These are phyloP conservation scores for Mariannaea sp. DNA, from an alignment of 2,329 filamentous ascomycete species.

Conservation along the genomic window DNA sequence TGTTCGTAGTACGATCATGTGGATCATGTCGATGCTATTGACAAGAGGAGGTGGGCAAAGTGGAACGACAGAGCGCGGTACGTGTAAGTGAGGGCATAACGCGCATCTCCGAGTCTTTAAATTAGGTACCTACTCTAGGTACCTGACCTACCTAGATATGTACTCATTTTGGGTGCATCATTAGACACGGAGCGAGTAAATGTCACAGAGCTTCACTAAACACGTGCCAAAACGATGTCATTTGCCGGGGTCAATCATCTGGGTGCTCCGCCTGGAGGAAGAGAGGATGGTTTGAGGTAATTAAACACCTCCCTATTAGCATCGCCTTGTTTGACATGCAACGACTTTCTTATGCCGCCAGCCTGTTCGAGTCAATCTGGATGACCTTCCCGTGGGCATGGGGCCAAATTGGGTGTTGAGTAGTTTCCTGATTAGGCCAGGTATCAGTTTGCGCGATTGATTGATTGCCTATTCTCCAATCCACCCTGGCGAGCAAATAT, in stretches of 20 bases:
- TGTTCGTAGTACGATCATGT: too few species aligned
- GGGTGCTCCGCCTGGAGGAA: not conserved
- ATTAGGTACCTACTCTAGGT: not conserved
- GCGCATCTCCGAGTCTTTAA: not conserved
- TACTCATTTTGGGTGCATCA: too few species aligned
- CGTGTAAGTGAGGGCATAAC: not conserved
- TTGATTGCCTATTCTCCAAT: too few species aligned
- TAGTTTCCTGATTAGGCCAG: conserved; percentile 10
- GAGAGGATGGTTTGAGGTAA: not conserved
- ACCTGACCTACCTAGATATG: too few species aligned
- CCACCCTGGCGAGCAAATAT: conserved; percentile 13
- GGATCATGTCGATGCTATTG: too few species aligned
- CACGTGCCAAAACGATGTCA: not conserved
- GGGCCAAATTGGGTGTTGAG: not conserved
- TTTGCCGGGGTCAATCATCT: not conserved
- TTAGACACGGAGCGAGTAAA: not conserved
- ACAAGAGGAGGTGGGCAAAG: not conserved
- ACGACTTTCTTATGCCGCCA: too few species aligned
- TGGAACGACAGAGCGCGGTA: not conserved
- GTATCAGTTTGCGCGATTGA: too few species aligned
- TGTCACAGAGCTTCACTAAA: not conserved
- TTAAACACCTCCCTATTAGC: not conserved
- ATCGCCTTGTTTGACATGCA: not conserved
- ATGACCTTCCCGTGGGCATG: not conserved
- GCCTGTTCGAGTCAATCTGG: too few species aligned